Percentiles rank a stretch among this genome's conserved stretches.
phyloP scores from a whole-genome alignment of 768 basidiomycete species.

The Russula brevipes region DNA sequence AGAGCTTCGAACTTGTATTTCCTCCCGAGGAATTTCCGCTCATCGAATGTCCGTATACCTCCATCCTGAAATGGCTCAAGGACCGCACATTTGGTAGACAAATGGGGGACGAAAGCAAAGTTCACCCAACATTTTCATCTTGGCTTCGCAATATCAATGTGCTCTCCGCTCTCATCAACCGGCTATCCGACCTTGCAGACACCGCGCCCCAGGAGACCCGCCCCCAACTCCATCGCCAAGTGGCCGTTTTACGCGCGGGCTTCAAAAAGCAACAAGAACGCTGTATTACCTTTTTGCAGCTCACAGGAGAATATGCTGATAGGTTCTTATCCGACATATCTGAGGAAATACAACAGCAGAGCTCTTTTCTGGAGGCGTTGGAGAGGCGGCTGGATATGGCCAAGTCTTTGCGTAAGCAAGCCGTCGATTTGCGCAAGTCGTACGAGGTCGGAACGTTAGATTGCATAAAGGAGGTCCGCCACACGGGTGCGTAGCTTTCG shows the following conservation, averaged over 20 bases:
- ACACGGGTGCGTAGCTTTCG: background rate
- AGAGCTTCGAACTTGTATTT: too few species aligned
- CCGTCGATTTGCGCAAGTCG: background rate
- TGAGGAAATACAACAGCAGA: constrained; percentile 3
- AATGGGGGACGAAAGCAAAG: too few species aligned
- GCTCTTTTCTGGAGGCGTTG: background rate
- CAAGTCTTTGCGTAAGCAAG: background rate
- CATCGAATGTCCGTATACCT: too few species aligned
- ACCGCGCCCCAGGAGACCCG: too few species aligned
- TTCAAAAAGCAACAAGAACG: background rate
- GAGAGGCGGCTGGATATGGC: background rate
- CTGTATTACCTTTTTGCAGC: background rate
- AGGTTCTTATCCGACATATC: background rate
- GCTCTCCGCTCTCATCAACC: background rate
- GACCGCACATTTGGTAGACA: too few species aligned
- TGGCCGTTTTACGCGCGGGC: background rate
- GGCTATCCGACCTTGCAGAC: background rate
- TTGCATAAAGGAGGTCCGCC: background rate
- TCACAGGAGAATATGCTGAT: background rate
- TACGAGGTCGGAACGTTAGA: background rate
- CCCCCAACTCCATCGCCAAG: background rate
- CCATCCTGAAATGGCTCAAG: too few species aligned
- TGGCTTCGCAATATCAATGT: background rate
- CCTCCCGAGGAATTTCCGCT: too few species aligned
- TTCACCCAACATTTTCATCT: background rate